Evolutionary conservation across 2,329 filamentous ascomycete genomes (phyloP), one percentile per base, ranked within the genome.

Genomic region (Calycina marina): DNA sequence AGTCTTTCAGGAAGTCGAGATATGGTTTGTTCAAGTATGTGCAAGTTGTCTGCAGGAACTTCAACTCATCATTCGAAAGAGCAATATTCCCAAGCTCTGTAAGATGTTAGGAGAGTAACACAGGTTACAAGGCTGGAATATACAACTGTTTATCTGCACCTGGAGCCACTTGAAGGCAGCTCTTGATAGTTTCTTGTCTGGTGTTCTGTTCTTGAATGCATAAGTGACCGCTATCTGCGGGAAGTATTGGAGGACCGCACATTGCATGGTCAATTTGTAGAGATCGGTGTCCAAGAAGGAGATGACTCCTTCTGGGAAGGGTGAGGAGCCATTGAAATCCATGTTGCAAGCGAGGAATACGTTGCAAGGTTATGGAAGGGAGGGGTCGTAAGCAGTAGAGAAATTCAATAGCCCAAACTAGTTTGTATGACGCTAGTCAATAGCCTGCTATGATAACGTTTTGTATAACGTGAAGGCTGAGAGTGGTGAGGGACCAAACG

Each of bases 211-310:
- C 31, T 85, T 96, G 60, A 92, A 94, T 38, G 80, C 74, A 53
- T 96, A 98, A 3, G 82, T 85, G 37, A 96, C 90, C 27, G 77
- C 70, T 47, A 74, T 62, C 36, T 86, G 67, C 18, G 78, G 78
- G 56, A 93, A 96, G 62, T 86, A 92, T 57, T 92, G 92, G 45
- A 92, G 69, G 43, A 96, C 78, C 40, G 85, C 85, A 53, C 82
- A 93, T 77, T 98, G 90, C 90, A 98, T 98, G 13, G 90, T 98
- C 57, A 98, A 60, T 59, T 98, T 98, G 41, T 54, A 98, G 39
- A 98, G 52, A 45, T 77, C 72, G 11, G 80, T 88, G 51, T 90
- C 82, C 34, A 90, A 65, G 51, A 90, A 78, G 50, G 81, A 88
- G 49, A 75, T 80, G 51, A 88, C 72, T 31, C 81, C 82, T 58